Evolutionary conservation across 176 grass and related monocot genomes (phyloP), one percentile per base, ranked within the genome.

Genomic region (Aegilops tauschii): DNA sequence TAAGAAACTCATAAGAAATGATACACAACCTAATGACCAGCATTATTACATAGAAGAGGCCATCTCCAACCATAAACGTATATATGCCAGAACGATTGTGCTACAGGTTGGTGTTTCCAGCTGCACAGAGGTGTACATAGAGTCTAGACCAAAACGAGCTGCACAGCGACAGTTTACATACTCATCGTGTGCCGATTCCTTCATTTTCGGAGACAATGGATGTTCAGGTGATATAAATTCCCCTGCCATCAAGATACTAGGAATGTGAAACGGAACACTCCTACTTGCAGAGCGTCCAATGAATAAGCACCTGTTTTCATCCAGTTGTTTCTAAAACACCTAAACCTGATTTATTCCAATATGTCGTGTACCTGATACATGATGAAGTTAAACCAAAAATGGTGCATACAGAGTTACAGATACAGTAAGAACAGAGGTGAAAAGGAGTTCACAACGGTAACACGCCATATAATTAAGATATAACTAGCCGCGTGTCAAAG

Each of bases 401-500:
- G 66, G 14, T 14, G 9, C 18, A 16, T 16, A 14, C 47, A 12
- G 42, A 44, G 3, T 3, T 44, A 44, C 42, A 50, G 47, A 27
- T 71, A 27, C 8, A 34, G 29, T 27, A 69, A 61, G 6, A 16
- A 13, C 8, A 5, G 62, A 47, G 42, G 61, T 8, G 47, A 37
- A 65, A 23, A 18, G 4, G 11, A 89, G 49, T 47, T 83, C 21
- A 34, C 2, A 64, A 77, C 42, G n/a, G n/a, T n/a, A n/a, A n/a
- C n/a, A n/a, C n/a, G n/a, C n/a, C n/a, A n/a, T n/a, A n/a, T n/a
- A n/a, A n/a, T n/a, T 65, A 91, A 17, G 9, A 44, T 44, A 44
- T 44, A 44, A 44, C 34, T 92, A 97, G 90, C 95, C 92, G 92
- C 95, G 94, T 89, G 85, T 97, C 82, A 97, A 92, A 89, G 35